These are phyloP conservation scores for Candida xiaguanensis DNA, from an alignment of 805 yeast genomes.

Conservation along the genomic window DNA sequence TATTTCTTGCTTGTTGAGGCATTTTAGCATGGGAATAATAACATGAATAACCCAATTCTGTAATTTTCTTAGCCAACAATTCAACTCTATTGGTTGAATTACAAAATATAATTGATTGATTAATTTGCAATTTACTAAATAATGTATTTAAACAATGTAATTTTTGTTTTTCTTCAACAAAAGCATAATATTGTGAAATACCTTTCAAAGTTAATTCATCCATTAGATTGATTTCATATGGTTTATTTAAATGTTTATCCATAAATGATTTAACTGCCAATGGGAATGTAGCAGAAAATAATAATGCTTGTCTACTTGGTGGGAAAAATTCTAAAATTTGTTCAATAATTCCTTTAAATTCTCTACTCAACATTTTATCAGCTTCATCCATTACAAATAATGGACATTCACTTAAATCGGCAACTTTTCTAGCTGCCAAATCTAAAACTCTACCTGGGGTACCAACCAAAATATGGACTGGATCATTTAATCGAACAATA, in stretches of 20 bases:
- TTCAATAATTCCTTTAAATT: constrained; percentile 82
- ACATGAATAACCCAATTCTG: constrained; percentile 95
- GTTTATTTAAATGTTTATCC: constrained; percentile 85
- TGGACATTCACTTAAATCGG: constrained; percentile 82
- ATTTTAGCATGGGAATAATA: constrained; percentile 95
- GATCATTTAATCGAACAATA: constrained; percentile 85
- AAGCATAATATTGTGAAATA: constrained; percentile 97
- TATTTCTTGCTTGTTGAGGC: constrained; percentile 96
- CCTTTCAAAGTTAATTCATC: constrained; percentile 95
- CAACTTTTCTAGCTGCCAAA: constrained; percentile 82
- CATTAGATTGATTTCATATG: constrained; percentile 95
- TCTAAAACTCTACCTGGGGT: constrained; percentile 98
- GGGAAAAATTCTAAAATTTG: constrained; percentile 85
- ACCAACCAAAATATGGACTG: constrained; percentile 93
- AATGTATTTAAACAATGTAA: constrained; percentile 93
- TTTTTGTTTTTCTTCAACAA: constrained; percentile 94
- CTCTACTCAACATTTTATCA: constrained; percentile 90
- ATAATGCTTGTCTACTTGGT: constrained; percentile 61
- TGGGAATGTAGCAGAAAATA: constrained; percentile 96
- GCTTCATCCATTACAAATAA: constrained; percentile 98
- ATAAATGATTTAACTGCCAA: constrained; percentile 87
- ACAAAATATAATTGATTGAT: constrained; percentile 95
- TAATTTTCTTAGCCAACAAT: constrained; percentile 89
- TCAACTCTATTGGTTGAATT: constrained; percentile 97
- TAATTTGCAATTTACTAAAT: constrained; percentile 89